Percentiles rank a stretch among this genome's conserved stretches.
Conservation (phyloP, 2,329 filamentous ascomycete genomes). For the Clarireedia hainanense region DNA sequence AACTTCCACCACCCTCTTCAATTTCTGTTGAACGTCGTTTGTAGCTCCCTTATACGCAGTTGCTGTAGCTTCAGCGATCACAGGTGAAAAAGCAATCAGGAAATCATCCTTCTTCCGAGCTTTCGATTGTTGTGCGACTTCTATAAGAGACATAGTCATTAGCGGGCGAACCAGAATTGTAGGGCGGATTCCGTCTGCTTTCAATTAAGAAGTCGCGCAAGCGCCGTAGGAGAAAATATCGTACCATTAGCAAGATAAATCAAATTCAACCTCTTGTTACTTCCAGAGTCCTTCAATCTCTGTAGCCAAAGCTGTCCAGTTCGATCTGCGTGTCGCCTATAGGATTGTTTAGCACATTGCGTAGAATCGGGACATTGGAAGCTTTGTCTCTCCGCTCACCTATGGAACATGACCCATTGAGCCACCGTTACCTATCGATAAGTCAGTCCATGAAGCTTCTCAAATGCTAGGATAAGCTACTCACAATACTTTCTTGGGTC, state of each 20-base stretch:
- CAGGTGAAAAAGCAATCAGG: constrained; percentile 79
- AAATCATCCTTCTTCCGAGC: constrained; percentile 90
- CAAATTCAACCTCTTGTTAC: constrained; percentile 79
- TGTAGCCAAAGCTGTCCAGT: constrained; percentile 91
- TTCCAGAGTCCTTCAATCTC: constrained; percentile 77
- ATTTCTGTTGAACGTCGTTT: constrained; percentile 77
- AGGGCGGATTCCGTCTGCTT: constrained; percentile 8
- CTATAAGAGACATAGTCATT: constrained; percentile 38
- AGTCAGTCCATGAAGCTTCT: constrained; percentile 4
- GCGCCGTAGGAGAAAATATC: constrained; percentile 20
- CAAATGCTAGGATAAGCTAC: constrained; percentile 7
- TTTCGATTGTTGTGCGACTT: constrained; percentile 94
- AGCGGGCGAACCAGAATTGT: constrained; percentile 9
- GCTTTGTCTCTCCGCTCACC: constrained; percentile 44
- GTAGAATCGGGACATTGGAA: not conserved
- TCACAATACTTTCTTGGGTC: constrained; percentile 85
- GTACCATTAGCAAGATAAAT: constrained; percentile 95
- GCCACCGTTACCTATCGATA: constrained; percentile 62
- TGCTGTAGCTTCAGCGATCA: constrained; percentile 84
- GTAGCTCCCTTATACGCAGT: constrained; percentile 87
- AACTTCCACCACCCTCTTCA: constrained; percentile 85
- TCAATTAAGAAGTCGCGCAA: not conserved
- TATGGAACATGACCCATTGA: constrained; percentile 99
- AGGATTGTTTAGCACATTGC: constrained; percentile 25
- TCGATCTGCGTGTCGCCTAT: constrained; percentile 81